phyloP scores from a whole-genome alignment of 2,329 filamentous ascomycete genomes.

The Fusarium sp. region DNA sequence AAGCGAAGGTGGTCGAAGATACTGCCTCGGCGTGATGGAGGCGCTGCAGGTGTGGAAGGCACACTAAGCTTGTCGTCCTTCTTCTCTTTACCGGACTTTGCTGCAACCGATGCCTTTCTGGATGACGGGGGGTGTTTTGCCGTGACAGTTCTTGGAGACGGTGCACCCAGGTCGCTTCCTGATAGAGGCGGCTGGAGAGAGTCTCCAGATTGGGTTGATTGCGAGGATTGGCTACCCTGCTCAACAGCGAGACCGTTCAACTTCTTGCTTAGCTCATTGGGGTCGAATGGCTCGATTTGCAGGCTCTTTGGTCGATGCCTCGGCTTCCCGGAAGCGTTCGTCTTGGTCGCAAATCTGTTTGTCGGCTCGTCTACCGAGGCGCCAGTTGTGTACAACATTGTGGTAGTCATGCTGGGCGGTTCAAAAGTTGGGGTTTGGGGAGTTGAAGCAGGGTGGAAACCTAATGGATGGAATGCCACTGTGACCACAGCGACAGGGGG shows the following conservation, averaged over 20 bases:
- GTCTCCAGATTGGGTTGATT: slow-evolving; percentile 52
- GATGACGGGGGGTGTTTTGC: slow-evolving; percentile 7
- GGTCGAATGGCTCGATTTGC: slow-evolving; percentile 61
- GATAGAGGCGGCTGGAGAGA: slow-evolving; percentile 21
- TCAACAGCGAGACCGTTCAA: slow-evolving; percentile 67
- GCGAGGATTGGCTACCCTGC: slow-evolving; percentile 56
- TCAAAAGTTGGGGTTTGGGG: background rate
- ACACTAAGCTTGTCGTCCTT: slow-evolving; percentile 21
- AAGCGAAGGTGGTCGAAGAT: slow-evolving; percentile 45
- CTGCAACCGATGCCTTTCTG: slow-evolving; percentile 9
- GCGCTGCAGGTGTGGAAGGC: slow-evolving; percentile 9
- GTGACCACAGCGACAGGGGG: slow-evolving; percentile 13
- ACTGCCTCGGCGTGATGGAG: slow-evolving; percentile 38
- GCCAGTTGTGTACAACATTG: slow-evolving; percentile 40
- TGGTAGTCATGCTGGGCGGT: slow-evolving; percentile 36
- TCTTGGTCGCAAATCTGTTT: slow-evolving; percentile 21
- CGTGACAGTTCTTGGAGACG: slow-evolving; percentile 26
- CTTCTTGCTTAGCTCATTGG: slow-evolving; percentile 69
- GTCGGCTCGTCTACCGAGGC: slow-evolving; percentile 34
- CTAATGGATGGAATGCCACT: slow-evolving; percentile 16
- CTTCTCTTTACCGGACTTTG: slow-evolving; percentile 29
- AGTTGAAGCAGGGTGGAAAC: slow-evolving; percentile 5
- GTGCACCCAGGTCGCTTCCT: slow-evolving; percentile 21
- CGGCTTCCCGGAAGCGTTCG: slow-evolving; percentile 28
- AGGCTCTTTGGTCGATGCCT: slow-evolving; percentile 45